Base-by-base conservation (phyloP, 176 grass and related monocot species). In the Ananas comosus region DNA sequence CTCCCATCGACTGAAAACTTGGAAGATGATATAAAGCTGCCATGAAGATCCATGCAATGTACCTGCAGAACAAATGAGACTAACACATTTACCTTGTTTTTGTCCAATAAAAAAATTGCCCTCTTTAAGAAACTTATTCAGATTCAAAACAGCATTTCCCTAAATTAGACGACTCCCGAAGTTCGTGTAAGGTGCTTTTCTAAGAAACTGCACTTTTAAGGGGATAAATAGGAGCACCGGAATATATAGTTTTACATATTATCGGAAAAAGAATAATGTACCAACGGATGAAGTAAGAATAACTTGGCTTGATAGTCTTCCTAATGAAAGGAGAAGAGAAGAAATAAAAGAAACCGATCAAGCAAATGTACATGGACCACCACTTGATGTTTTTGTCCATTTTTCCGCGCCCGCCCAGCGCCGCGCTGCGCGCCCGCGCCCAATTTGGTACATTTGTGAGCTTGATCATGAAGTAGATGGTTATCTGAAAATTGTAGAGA, bases 341-440 rank as follows among this genome's bases (percentile, higher is more conserved):
- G 73, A 90, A 99, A 76, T 99, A 99, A 70, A 99, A 99, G 79
- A 99, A 99, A 42, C 89, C 89, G 61, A 99, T 85, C 70, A 99
- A 81, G 74, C 94, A 99, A 51, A 88, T 81, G 80, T 97, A 97
- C 94, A 97, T 99, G 25, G 94, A 99, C 86, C 94, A 97, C 89
- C 94, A 92, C 80, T 87, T 99, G 69, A 86, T 72, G 90, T 99
- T 99, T 79, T 99, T 99, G 72, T 99, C 89, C 86, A 99, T 74
- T 70, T 99, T 99, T 74, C n/a, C n/a, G n/a, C n/a, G n/a, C n/a
- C n/a, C n/a, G n/a, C n/a, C n/a, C n/a, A n/a, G n/a, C n/a, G n/a
- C n/a, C n/a, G n/a, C n/a, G n/a, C n/a, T n/a, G n/a, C n/a, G n/a
- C n/a, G n/a, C n/a, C n/a, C n/a, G n/a, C n/a, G n/a, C n/a, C n/a